Conservation (phyloP, 2,329 filamentous ascomycete genomes). For the Diaporthe citrichinensis region DNA sequence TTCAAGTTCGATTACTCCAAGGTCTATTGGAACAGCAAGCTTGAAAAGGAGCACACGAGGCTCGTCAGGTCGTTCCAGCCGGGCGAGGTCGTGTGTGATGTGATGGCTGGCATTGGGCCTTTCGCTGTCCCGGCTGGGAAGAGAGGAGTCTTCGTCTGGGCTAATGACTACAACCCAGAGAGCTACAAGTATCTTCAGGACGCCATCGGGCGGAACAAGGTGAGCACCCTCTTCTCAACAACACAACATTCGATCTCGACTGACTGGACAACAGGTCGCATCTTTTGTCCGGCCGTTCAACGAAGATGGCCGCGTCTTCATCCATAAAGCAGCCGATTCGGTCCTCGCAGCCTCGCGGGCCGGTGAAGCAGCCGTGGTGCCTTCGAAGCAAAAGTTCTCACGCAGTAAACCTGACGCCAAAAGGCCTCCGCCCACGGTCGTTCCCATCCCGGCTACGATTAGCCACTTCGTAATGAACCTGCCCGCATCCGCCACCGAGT, state of each 20-base stretch:
- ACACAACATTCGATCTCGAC: neutral
- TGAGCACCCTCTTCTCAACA: conserved; percentile 51
- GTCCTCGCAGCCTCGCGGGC: conserved; percentile 66
- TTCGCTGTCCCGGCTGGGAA: conserved; percentile 94
- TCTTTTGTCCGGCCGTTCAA: conserved; percentile 85
- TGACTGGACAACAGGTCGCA: conserved; percentile 61
- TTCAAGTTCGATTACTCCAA: conserved; percentile 96
- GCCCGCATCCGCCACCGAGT: conserved; percentile 88
- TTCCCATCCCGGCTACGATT: conserved; percentile 79
- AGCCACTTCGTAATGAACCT: conserved; percentile 99
- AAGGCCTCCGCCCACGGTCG: conserved; percentile 50
- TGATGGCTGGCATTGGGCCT: conserved; percentile 97
- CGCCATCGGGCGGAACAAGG: conserved; percentile 85
- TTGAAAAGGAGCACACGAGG: conserved; percentile 90
- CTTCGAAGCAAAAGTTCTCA: conserved; percentile 59
- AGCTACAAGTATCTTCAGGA: conserved; percentile 81
- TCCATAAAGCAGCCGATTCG: conserved; percentile 76
- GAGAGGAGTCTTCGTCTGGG: conserved; percentile 92
- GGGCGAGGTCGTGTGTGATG: conserved; percentile 92
- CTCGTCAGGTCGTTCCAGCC: conserved; percentile 82
- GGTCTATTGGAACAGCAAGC: conserved; percentile 97
- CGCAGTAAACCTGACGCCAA: conserved; percentile 45
- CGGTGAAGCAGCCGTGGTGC: conserved; percentile 68
- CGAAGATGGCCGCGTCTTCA: conserved; percentile 85
- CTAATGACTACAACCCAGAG: conserved; percentile 96